Conservation (phyloP, 2,329 filamentous ascomycete genomes). For the Penicillium sp. region DNA sequence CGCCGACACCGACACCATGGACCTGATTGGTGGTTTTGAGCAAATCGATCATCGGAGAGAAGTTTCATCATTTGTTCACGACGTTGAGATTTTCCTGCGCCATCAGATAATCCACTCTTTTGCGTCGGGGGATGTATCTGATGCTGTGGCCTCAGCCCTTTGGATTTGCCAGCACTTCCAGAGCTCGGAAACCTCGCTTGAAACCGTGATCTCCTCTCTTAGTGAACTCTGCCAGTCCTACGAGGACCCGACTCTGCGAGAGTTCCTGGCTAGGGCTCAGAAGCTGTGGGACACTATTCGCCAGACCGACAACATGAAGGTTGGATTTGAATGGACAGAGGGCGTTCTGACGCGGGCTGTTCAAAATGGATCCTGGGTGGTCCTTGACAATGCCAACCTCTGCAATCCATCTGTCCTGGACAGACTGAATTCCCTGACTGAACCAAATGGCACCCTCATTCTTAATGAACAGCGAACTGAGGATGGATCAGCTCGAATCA, state of each 20-base stretch:
- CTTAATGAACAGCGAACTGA: slow-evolving; percentile 88
- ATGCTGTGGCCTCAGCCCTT: slow-evolving; percentile 24
- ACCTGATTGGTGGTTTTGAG: slow-evolving; percentile 93
- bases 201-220: slow-evolving; percentile 30
- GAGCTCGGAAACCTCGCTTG: slow-evolving; percentile 25
- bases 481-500: slow-evolving; percentile 72
- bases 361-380: slow-evolving; percentile 80
- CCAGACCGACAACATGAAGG: slow-evolving; percentile 56
- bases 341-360: slow-evolving; percentile 85
- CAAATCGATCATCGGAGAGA: slow-evolving; percentile 79
- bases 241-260: slow-evolving; percentile 45
- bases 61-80: slow-evolving; percentile 56
- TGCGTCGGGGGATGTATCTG: slow-evolving; percentile 20
- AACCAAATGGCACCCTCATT: slow-evolving; percentile 79
- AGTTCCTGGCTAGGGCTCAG: slow-evolving; percentile 48
- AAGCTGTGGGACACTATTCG: slow-evolving; percentile 51
- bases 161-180: slow-evolving; percentile 33
- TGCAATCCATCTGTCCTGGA: slow-evolving; percentile 94
- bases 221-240: slow-evolving; percentile 40
- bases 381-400: slow-evolving; percentile 94
- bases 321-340: slow-evolving; percentile 93
- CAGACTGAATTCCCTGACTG: slow-evolving; percentile 86
- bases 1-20: slow-evolving; percentile 92
- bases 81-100: slow-evolving; percentile 52
- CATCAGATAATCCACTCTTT: slow-evolving; percentile 31